A percentile compares a stretch with the other conserved stretches of the same genome.
phyloP scores from a whole-genome alignment of 139 green algal genomes.

The Zygnema circumcarinatum region DNA sequence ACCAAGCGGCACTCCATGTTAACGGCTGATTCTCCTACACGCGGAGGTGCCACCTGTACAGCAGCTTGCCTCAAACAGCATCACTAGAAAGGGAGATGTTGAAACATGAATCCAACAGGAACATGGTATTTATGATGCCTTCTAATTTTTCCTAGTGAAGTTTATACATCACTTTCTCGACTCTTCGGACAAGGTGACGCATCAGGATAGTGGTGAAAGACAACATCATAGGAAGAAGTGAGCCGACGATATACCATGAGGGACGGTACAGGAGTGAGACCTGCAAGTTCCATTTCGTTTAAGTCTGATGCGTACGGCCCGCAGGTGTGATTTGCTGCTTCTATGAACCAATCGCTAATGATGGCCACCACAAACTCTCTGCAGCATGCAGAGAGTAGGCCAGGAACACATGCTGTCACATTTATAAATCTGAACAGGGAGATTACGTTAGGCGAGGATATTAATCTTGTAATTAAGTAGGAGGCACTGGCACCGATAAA shows the following conservation, averaged over 20 bases:
- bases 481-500: too few relatives aligned
- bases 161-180: not conserved
- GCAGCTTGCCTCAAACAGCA: not conserved
- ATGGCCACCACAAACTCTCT: slow-evolving; percentile 92
- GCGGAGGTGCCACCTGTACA: slow-evolving; percentile 77
- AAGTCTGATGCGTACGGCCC: slow-evolving; percentile 76
- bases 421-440: too few relatives aligned
- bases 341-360: slow-evolving; percentile 95
- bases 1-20: slow-evolving; percentile 87
- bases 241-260: slow-evolving; percentile 51
- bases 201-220: too few relatives aligned
- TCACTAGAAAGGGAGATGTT: too few relatives aligned
- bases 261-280: slow-evolving; percentile 71
- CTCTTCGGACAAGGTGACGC: not conserved
- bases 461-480: too few relatives aligned
- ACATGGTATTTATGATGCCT: not conserved
- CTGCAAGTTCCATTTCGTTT: slow-evolving; percentile 82
- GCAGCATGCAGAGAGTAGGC: not conserved
- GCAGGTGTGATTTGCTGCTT: slow-evolving; percentile 93
- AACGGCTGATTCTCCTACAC: slow-evolving; percentile 83
- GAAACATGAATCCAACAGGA: not conserved
- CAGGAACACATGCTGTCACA: too few relatives aligned
- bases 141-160: not conserved
- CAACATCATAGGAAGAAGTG: too few relatives aligned
- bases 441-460: too few relatives aligned